Evolutionary conservation across 1,139 yeast species (phyloP).

Genomic region (Suhomyces anneliseae): DNA sequence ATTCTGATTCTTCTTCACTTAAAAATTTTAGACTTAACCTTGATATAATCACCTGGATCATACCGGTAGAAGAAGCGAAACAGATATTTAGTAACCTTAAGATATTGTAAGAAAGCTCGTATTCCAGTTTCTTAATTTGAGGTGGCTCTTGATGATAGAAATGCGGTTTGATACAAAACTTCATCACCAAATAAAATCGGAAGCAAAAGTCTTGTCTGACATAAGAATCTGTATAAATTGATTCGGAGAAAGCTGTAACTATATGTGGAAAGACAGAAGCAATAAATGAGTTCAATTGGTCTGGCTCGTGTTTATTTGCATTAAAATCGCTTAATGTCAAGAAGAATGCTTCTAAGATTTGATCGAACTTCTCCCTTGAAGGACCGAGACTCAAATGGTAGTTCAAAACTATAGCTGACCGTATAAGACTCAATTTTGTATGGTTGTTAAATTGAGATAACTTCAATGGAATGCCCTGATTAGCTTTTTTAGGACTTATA

Average conservation of each 20-base stretch:
- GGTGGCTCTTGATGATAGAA: slow-evolving; percentile 2
- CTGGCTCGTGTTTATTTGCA: slow-evolving; percentile 10
- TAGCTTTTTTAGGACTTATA: slow-evolving; percentile 2
- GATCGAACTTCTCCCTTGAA: slow-evolving; percentile 1
- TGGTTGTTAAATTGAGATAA: slow-evolving; percentile 14
- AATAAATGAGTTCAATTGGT: slow-evolving; percentile 10
- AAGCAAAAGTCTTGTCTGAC: slow-evolving; percentile 7
- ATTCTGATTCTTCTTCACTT: background rate
- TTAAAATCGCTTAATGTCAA: slow-evolving; percentile 15
- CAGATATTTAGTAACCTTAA: slow-evolving; percentile 8
- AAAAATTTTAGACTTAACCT: slow-evolving; percentile 2
- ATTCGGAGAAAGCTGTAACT: slow-evolving; percentile 2
- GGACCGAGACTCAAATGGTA: slow-evolving; percentile 2
- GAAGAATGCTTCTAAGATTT: slow-evolving; percentile 11
- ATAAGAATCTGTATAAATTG: slow-evolving; percentile 1
- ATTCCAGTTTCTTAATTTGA: background rate
- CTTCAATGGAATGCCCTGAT: slow-evolving; percentile 11
- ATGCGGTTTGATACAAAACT: slow-evolving; percentile 3
- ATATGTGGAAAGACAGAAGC: slow-evolving; percentile 12
- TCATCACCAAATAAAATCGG: slow-evolving; percentile 5
- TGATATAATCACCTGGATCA: slow-evolving; percentile 1
- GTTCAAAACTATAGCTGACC: slow-evolving; percentile 10
- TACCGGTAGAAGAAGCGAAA: slow-evolving; percentile 3
- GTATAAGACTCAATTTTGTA: slow-evolving; percentile 7
- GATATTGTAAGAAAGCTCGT: slow-evolving; percentile 9